phyloP scores from a whole-genome alignment of 1,139 yeast species.

The Blastobotrys proliferans region DNA sequence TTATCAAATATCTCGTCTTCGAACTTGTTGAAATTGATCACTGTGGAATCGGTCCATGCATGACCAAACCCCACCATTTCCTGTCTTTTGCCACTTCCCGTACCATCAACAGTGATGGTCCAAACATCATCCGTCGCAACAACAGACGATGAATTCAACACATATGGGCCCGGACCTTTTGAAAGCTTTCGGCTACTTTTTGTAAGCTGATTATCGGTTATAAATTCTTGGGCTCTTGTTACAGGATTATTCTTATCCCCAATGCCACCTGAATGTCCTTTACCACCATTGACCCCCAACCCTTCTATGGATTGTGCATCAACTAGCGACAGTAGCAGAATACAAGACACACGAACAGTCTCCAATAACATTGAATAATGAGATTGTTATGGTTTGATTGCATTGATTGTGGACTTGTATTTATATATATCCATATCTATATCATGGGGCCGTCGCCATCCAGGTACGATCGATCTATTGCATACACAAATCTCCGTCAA shows the following conservation, averaged over 20 bases:
- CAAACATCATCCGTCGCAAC: not conserved
- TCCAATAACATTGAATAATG: too few relatives aligned
- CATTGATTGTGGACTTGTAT: too few relatives aligned
- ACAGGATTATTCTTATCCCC: constrained; percentile 12
- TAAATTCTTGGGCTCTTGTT: constrained; percentile 4
- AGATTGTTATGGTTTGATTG: too few relatives aligned
- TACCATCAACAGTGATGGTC: constrained; percentile 7
- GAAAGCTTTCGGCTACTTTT: constrained; percentile 5
- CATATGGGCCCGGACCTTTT: constrained; percentile 5
- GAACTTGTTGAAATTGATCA: constrained; percentile 7
- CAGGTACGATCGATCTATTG: too few relatives aligned
- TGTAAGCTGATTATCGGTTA: constrained; percentile 13
- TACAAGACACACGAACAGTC: too few relatives aligned
- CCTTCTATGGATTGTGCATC: too few relatives aligned
- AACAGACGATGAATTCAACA: not conserved
- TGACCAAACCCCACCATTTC: constrained; percentile 17
- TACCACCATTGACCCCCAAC: constrained; percentile 14
- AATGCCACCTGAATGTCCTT: constrained; percentile 14
- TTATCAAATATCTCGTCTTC: constrained; percentile 7
- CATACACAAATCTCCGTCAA: too few relatives aligned
- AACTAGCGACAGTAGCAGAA: too few relatives aligned
- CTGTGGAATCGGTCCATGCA: constrained; percentile 16
- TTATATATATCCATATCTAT: too few relatives aligned
- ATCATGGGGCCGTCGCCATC: too few relatives aligned
- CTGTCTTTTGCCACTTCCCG: constrained; percentile 10